Evolutionary conservation across 2,329 filamentous ascomycete species (phyloP), one percentile per base, ranked within the genome.

Genomic region (Nemania sp.): DNA sequence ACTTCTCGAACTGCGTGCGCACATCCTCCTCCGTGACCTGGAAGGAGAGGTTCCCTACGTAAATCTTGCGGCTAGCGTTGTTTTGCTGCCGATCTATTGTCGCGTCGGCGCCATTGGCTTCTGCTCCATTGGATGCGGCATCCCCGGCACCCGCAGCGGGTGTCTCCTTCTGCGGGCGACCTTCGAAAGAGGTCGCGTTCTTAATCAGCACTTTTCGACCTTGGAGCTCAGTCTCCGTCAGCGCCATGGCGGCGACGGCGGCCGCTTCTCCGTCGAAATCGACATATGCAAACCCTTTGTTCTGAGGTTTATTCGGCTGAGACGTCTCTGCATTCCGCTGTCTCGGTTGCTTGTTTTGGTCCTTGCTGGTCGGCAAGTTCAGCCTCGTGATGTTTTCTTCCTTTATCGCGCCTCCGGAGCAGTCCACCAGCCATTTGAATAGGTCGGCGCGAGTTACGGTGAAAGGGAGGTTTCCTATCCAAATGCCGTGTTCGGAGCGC

Each of bases 401-500:
- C 24, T 81, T 75, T 58, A 91, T 84, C 51, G 79, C 75, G 56
- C 84, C 86, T 43, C 86, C 85, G 6, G 85, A 86, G 68, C 86
- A 83, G 31, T 86, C 81, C 28, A 87, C 81, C n/a, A 99, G 76
- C 80, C 96, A 97, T 56, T 81, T 82, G 66, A 87, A 86, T 43
- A 99, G 76, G 58, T 91, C 86, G 11, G 83, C 77, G 54, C 88
- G 85, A 39, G 88, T 94, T 34, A 88, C 78, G 41, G 82, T 84
- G 78, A 93, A 99, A n/a, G 89, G 84, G 59, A 99, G 75, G 73
- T 99, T 99, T 65, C 95, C 94, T 64, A 99, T 90, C 94, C 94
- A 99, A 61, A 99, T 84, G 58, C 91, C 90, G 72, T 91, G 86
- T 15, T 89, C 85, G 8, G 91, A 94, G 55, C 90, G 86, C 63